A percentile compares a stretch with the other conserved stretches of the same genome.
Evolutionary conservation across 257 asterid genomes (phyloP).

Genomic region (Fraxinus excelsior): DNA sequence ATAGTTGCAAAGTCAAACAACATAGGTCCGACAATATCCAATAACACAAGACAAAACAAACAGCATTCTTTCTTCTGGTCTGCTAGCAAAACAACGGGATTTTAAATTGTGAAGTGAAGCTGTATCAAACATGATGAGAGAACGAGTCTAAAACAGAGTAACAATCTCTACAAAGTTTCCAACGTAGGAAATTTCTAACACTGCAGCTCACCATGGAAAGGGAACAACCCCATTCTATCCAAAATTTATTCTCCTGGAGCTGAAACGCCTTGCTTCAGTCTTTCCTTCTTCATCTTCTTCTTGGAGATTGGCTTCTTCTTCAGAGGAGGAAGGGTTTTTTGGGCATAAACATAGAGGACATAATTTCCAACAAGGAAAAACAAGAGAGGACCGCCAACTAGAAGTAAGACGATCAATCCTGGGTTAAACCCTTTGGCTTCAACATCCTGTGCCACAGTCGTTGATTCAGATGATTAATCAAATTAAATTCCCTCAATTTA

Average conservation of each 20-base stretch:
- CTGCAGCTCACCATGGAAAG: conserved; percentile 25
- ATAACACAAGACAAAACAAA: not conserved
- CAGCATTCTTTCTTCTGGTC: not conserved
- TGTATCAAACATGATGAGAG: not conserved
- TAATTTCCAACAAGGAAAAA: conserved; percentile 74
- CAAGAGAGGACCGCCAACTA: conserved; percentile 68
- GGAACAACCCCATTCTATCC: not conserved
- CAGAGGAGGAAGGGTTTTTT: conserved; percentile 74
- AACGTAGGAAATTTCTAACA: not conserved
- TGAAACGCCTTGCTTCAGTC: conserved; percentile 86
- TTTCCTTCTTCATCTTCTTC: conserved; percentile 94
- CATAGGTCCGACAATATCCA: not conserved
- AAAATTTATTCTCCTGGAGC: conserved; percentile 79
- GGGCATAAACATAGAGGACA: conserved; percentile 70
- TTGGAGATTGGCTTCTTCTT: conserved; percentile 88
- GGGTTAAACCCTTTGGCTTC: conserved; percentile 76
- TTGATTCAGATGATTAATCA: not conserved
- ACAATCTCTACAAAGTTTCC: not conserved
- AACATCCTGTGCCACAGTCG: conserved; percentile 32
- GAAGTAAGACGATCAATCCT: conserved; percentile 72
- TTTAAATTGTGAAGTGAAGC: not conserved
- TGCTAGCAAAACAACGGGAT: not conserved
- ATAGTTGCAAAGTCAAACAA: too few relatives aligned
- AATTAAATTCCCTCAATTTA: not conserved
- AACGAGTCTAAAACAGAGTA: not conserved